A percentile compares a stretch with the other conserved stretches of the same genome.
Conservation (phyloP, 2,329 filamentous ascomycete genomes). For the Chaetoscypha palmicola region DNA sequence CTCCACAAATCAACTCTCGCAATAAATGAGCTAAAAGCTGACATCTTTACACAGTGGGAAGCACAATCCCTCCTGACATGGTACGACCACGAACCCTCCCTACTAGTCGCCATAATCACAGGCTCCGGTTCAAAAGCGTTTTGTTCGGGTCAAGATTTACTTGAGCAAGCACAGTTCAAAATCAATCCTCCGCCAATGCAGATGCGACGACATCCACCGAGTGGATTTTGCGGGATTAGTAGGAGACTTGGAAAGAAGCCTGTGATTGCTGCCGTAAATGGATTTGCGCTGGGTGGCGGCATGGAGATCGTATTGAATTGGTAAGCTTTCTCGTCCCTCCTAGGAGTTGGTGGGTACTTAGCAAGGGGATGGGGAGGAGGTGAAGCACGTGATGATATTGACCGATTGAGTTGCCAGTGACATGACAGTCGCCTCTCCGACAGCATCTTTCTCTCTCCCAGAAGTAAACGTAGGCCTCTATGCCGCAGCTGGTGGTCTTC, state of each 20-base stretch:
- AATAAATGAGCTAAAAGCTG: too few relatives aligned
- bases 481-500: conserved; percentile 63
- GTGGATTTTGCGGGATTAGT: conserved; percentile 59
- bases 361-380: not conserved
- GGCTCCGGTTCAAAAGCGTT: conserved; percentile 56
- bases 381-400: not conserved
- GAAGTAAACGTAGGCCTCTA: conserved; percentile 66
- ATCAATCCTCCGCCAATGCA: conserved; percentile 22
- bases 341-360: too few relatives aligned
- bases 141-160: conserved; percentile 57
- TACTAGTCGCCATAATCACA: conserved; percentile 58
- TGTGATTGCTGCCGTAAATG: conserved; percentile 72
- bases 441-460: conserved; percentile 61
- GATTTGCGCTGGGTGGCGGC: conserved; percentile 66
- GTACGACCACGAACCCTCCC: conserved; percentile 53
- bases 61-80: conserved; percentile 41
- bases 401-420: conserved; percentile 40
- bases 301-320: conserved; percentile 63
- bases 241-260: conserved; percentile 66
- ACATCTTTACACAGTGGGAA: conserved; percentile 8
- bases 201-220: conserved; percentile 27
- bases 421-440: conserved; percentile 55
- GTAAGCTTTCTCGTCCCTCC: too few relatives aligned
- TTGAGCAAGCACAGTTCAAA: conserved; percentile 51
- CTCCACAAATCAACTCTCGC: too few relatives aligned